Percentiles rank a stretch among this genome's conserved stretches.
phyloP scores from a whole-genome alignment of 2,329 filamentous ascomycete species.

The Monosporascus cannonballus region DNA sequence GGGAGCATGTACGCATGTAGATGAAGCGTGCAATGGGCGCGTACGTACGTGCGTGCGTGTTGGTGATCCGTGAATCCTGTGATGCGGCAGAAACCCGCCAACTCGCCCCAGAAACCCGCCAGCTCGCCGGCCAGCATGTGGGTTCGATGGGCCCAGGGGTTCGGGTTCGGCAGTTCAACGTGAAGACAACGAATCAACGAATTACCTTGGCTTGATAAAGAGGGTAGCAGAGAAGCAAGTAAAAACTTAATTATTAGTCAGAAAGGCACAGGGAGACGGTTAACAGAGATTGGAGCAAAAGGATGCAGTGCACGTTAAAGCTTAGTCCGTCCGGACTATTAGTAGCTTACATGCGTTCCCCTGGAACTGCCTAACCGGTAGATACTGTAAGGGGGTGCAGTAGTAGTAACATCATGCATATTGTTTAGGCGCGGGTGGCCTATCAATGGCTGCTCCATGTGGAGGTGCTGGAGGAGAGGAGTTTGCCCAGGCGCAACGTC shows the following conservation, averaged over 20 bases:
- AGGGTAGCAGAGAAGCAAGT: background rate
- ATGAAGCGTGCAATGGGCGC: no score
- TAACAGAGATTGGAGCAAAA: background rate
- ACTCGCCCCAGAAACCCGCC: background rate
- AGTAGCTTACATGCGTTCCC: background rate
- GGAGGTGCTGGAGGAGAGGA: no score
- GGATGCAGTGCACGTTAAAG: background rate
- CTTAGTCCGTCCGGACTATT: no score
- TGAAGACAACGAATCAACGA: background rate
- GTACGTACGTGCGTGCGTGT: background rate
- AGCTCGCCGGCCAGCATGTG: background rate
- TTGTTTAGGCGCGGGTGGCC: no score
- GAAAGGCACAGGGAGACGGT: background rate
- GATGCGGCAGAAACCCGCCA: background rate
- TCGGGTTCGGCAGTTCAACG: background rate
- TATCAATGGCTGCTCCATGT: no score
- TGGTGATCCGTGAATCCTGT: background rate
- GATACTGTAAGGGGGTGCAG: background rate
- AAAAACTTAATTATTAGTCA: background rate
- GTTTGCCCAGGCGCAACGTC: no score
- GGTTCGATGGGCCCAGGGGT: background rate
- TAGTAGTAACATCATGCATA: background rate
- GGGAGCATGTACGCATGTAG: no score
- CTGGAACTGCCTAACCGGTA: background rate
- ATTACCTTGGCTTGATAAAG: background rate